A percentile compares a stretch with the other conserved stretches of the same genome.
Conservation (phyloP, 2,329 filamentous ascomycete genomes). For the Aschersonia sp. region DNA sequence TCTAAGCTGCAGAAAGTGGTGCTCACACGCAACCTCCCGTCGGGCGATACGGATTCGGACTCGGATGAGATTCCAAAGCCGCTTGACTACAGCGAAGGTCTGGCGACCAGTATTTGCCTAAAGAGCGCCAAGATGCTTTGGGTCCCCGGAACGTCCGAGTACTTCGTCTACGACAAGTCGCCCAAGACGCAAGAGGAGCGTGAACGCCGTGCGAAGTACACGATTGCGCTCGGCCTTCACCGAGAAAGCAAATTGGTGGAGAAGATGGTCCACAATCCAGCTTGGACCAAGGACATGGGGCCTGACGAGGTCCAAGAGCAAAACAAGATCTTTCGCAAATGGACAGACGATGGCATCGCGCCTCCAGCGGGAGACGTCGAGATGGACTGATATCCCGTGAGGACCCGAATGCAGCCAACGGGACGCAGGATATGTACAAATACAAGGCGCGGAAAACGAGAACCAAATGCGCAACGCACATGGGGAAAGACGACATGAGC, state of each 20-base stretch:
- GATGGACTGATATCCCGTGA: constrained; percentile 1
- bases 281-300: constrained; percentile 66
- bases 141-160: constrained; percentile 55
- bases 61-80: constrained; percentile 47
- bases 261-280: constrained; percentile 69
- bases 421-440: too few relatives aligned
- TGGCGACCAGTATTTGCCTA: constrained; percentile 60
- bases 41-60: constrained; percentile 45
- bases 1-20: constrained; percentile 53
- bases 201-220: constrained; percentile 28
- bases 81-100: constrained; percentile 48
- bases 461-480: too few relatives aligned
- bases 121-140: constrained; percentile 72
- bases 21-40: constrained; percentile 55
- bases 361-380: constrained; percentile 10
- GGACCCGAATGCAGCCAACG: too few relatives aligned
- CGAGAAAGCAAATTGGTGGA: constrained; percentile 58
- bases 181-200: constrained; percentile 54
- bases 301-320: constrained; percentile 62
- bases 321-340: constrained; percentile 48
- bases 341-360: constrained; percentile 33
- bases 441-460: too few relatives aligned
- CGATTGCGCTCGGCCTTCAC: constrained; percentile 42
- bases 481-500: too few relatives aligned
- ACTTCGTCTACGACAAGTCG: constrained; percentile 55